phyloP scores from a whole-genome alignment of 2,329 filamentous ascomycete genomes.

The Pseudogymnoascus sp. region DNA sequence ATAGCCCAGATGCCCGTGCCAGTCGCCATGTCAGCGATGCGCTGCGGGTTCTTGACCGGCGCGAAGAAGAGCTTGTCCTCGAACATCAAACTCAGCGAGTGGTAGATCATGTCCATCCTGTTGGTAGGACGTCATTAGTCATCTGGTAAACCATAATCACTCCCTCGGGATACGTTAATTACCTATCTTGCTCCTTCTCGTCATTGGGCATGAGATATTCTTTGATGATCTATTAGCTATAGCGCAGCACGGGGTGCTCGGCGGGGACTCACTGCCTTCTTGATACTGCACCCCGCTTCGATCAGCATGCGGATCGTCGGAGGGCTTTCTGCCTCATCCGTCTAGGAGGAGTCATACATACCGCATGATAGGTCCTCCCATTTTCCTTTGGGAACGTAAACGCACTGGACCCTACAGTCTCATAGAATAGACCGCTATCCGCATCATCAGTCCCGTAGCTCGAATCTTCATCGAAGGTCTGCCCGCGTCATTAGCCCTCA shows the following conservation, averaged over 20 bases:
- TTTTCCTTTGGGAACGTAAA: constrained; percentile 2
- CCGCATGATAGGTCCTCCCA: constrained; percentile 8
- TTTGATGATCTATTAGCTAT: not conserved
- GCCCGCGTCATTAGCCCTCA: not conserved
- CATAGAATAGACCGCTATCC: not conserved
- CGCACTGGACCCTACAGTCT: constrained; percentile 4
- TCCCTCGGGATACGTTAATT: not conserved
- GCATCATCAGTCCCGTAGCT: constrained; percentile 8
- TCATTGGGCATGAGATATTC: constrained; percentile 11
- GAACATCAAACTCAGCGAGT: not conserved
- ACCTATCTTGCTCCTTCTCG: constrained; percentile 11
- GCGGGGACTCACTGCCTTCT: constrained; percentile 10
- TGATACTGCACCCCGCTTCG: not conserved
- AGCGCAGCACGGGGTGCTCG: not conserved
- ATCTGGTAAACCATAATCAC: not conserved
- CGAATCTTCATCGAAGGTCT: not conserved
- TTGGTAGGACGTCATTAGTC: not conserved
- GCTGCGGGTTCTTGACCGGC: constrained; percentile 35
- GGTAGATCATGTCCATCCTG: constrained; percentile 7
- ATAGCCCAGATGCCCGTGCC: constrained; percentile 59
- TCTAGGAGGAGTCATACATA: not conserved
- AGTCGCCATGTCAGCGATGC: constrained; percentile 43
- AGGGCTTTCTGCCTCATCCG: not conserved
- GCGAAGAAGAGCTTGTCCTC: constrained; percentile 30
- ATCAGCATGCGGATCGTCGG: constrained; percentile 1